A percentile compares a stretch with the other conserved stretches of the same genome.
Evolutionary conservation across 2,329 filamentous ascomycete species (phyloP).

Genomic region (Fusarium gaditjirri): DNA sequence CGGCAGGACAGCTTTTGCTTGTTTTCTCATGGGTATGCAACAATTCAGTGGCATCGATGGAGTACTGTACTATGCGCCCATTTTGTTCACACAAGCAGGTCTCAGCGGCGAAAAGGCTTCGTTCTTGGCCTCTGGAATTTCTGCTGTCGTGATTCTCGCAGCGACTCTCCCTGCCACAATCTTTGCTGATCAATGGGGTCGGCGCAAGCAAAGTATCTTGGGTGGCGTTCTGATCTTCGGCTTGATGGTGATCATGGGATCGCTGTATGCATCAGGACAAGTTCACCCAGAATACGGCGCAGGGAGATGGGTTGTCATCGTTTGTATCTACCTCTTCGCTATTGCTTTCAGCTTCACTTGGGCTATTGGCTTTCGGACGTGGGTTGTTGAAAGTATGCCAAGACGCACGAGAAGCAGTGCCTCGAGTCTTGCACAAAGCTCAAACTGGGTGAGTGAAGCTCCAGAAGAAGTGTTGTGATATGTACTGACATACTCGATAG

Average conservation of each 20-base stretch:
- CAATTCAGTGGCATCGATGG: constrained; percentile 71
- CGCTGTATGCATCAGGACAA: constrained; percentile 58
- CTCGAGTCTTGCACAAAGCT: constrained; percentile 63
- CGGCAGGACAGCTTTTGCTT: constrained; percentile 60
- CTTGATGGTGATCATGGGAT: constrained; percentile 64
- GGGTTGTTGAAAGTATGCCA: constrained; percentile 66
- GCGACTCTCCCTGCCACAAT: constrained; percentile 65
- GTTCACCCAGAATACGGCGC: constrained; percentile 51
- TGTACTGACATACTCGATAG: constrained; percentile 28
- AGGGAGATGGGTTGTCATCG: constrained; percentile 62
- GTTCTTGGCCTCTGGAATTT: constrained; percentile 69
- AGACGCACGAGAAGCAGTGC: constrained; percentile 64
- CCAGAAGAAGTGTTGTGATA: accelerated
- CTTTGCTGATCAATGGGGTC: constrained; percentile 66
- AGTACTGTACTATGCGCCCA: constrained; percentile 69
- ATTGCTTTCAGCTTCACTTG: constrained; percentile 59
- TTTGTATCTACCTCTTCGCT: constrained; percentile 61
- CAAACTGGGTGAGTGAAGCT: constrained; percentile 57
- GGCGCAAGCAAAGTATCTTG: constrained; percentile 62
- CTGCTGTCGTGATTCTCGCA: constrained; percentile 65
- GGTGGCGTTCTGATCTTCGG: constrained; percentile 62
- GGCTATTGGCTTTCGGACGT: constrained; percentile 65
- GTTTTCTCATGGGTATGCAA: constrained; percentile 68
- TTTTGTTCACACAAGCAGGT: constrained; percentile 69
- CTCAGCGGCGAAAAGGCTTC: constrained; percentile 62